Evolutionary conservation across 768 basidiomycete species (phyloP).

Genomic region (Amanita exitialis): DNA sequence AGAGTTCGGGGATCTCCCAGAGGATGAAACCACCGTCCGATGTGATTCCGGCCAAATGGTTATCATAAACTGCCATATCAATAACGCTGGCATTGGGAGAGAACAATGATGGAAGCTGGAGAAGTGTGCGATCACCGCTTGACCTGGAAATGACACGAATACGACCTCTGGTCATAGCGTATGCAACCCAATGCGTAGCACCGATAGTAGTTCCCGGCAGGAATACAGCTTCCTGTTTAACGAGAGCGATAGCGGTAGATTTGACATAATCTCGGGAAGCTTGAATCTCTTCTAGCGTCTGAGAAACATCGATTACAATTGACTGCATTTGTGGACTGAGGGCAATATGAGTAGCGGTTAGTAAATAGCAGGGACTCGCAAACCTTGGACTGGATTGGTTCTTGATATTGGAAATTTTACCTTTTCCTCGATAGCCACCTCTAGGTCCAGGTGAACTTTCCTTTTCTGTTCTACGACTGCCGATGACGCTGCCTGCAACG

Average conservation of each 20-base stretch:
- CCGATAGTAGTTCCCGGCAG: conserved; percentile 83
- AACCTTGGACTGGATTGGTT: conserved; percentile 50
- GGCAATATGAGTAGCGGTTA: conserved; percentile 4
- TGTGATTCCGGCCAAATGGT: conserved; percentile 77
- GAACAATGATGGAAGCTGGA: conserved; percentile 66
- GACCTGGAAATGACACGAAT: conserved; percentile 84
- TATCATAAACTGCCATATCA: conserved; percentile 81
- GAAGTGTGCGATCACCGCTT: conserved; percentile 77
- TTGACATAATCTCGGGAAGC: conserved; percentile 70
- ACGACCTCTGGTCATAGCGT: conserved; percentile 85
- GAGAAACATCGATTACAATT: conserved; percentile 69
- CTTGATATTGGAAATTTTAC: conserved; percentile 28
- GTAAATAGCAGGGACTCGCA: conserved; percentile 9
- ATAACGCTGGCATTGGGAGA: conserved; percentile 52
- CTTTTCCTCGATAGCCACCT: conserved; percentile 26
- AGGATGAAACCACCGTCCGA: conserved; percentile 86
- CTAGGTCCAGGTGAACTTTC: conserved; percentile 63
- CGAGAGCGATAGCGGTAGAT: conserved; percentile 84
- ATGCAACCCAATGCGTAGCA: conserved; percentile 87
- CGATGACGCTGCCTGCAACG: conserved; percentile 7
- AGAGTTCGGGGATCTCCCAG: conserved; percentile 76
- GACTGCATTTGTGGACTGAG: conserved; percentile 53
- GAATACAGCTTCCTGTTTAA: conserved; percentile 79
- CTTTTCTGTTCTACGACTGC: conserved; percentile 44
- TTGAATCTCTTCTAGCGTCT: conserved; percentile 63